phyloP scores from a whole-genome alignment of 495 filamentous ascomycete genomes.

The Cetradonia linearis region DNA sequence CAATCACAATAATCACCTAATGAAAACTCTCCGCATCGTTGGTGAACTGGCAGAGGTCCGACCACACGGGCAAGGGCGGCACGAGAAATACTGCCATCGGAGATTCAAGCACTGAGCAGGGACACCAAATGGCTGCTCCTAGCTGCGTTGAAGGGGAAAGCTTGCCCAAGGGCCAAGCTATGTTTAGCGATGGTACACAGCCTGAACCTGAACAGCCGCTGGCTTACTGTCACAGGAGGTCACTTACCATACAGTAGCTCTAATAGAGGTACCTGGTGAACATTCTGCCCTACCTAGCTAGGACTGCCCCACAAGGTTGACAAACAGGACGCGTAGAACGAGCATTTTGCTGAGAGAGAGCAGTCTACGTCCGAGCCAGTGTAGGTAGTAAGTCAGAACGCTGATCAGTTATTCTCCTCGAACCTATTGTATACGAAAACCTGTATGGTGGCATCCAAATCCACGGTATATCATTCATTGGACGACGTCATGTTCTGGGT shows the following conservation, averaged over 20 bases:
- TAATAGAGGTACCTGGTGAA: too few relatives aligned
- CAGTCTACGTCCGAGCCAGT: neutral
- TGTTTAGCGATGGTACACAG: neutral
- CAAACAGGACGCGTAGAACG: neutral
- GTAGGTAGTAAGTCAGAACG: too few relatives aligned
- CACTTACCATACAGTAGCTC: too few relatives aligned
- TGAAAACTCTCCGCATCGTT: conserved; percentile 16
- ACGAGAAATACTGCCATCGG: conserved; percentile 7
- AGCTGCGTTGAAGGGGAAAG: neutral
- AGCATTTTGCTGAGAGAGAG: neutral
- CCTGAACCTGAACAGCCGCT: neutral
- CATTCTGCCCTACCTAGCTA: neutral
- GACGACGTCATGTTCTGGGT: neutral
- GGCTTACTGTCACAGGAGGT: neutral
- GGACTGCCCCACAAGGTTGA: neutral
- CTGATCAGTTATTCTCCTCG: neutral
- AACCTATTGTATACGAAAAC: neutral
- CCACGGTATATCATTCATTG: too few relatives aligned
- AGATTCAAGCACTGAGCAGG: conserved; percentile 11
- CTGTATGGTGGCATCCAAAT: too few relatives aligned
- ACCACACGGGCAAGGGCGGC: conserved; percentile 3
- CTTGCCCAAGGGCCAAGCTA: neutral
- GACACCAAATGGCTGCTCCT: neutral
- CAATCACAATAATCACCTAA: conserved; percentile 4
- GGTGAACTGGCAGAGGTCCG: conserved; percentile 3